Conservation (phyloP, 768 basidiomycete species). For the Trametes cinnabarina region DNA sequence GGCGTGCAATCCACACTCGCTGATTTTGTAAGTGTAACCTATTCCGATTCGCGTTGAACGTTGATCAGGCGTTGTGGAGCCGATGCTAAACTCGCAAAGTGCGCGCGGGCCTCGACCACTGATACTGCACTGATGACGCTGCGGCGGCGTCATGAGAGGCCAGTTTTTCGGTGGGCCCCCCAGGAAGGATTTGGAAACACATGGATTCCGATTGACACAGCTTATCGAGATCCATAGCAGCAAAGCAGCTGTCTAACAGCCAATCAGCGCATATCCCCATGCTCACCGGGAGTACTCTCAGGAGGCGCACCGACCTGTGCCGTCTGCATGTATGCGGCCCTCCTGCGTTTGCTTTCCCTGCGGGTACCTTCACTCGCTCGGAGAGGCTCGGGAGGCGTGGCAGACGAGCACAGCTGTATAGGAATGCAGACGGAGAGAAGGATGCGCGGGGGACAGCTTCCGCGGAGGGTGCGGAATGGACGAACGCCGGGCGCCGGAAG, state of each 20-base stretch:
- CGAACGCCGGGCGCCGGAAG: background rate
- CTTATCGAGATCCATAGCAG: slow-evolving; percentile 19
- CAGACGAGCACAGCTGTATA: slow-evolving; percentile 6
- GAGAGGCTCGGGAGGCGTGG: background rate
- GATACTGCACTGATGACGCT: slow-evolving; percentile 14
- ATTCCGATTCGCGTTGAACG: too few relatives aligned
- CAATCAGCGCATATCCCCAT: slow-evolving; percentile 2
- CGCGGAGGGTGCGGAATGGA: background rate
- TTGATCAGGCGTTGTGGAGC: slow-evolving; percentile 3
- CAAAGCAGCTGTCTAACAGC: slow-evolving; percentile 13
- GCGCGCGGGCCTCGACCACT: background rate
- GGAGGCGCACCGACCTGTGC: too few relatives aligned
- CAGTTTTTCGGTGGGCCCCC: background rate
- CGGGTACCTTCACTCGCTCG: background rate
- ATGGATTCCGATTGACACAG: background rate
- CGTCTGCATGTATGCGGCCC: too few relatives aligned
- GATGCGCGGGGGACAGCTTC: background rate
- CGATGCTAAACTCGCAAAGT: background rate
- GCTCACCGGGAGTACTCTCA: too few relatives aligned
- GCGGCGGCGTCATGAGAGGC: slow-evolving; percentile 3
- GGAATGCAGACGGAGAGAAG: slow-evolving; percentile 10
- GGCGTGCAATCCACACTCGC: too few relatives aligned
- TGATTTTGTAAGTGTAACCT: too few relatives aligned
- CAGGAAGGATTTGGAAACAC: background rate
- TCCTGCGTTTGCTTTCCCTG: too few relatives aligned